Conservation (phyloP, 2,329 filamentous ascomycete species). For the Pyricularia sp. region DNA sequence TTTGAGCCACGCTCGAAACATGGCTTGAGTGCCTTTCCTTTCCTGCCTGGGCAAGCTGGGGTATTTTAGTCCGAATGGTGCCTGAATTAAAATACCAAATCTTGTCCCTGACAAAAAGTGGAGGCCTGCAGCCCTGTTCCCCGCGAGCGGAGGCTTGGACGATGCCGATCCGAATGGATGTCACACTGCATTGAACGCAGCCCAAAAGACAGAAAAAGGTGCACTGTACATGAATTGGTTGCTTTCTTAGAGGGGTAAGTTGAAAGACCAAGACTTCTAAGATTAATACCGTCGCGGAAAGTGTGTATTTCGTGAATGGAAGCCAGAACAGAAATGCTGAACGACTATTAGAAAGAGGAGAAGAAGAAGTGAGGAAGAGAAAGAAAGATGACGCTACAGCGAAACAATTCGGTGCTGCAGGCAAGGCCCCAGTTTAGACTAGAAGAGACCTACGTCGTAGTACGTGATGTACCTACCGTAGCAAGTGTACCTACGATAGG, state of each 20-base stretch:
- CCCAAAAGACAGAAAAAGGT: not conserved
- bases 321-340: not conserved
- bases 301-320: not conserved
- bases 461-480: no score
- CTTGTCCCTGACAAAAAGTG: not conserved
- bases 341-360: not conserved
- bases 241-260: not conserved
- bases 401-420: not conserved
- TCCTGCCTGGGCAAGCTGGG: no score
- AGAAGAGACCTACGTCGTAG: no score
- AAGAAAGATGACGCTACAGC: not conserved
- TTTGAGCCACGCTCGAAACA: not conserved
- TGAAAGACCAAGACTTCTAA: not conserved
- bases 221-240: not conserved
- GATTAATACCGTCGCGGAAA: not conserved
- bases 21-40: no score
- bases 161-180: not conserved
- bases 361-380: no score
- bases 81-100: not conserved
- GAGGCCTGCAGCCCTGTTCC: not conserved
- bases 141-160: not conserved
- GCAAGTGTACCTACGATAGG: no score
- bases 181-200: not conserved
- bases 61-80: not conserved
- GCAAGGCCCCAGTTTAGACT: no score